Base-by-base conservation (phyloP, 208 protist species). In the Zelonia costaricensis region DNA sequence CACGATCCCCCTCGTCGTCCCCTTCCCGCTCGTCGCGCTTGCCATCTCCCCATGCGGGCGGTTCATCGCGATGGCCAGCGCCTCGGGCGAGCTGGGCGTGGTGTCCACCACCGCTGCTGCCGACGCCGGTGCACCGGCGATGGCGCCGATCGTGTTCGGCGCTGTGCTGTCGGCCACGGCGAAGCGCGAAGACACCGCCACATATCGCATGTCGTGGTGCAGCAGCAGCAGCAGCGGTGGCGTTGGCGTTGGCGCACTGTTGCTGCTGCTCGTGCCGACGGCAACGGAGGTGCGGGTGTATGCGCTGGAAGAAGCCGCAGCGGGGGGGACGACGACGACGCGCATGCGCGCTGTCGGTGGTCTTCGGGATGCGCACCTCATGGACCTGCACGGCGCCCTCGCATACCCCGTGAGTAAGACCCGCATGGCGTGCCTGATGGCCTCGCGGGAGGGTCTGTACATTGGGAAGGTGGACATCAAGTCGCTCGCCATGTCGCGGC, bases 181-280 rank as follows among this genome's bases (percentile, higher is more conserved):
- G 0, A 77, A 75, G 55, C 62, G 61, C 18, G 77, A 88, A 9
- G 88, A 94, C 40, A 44, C 54, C 12, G 48, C 30, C 4, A 63
- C 65, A 18, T 90, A 78, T 55, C 77, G 82, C 8, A 73, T 94
- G 49, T 45, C 68, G 45, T 94, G 88, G 84, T 86, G 78, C 51
- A 20, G 20, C 18, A 66, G 52, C 15, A 10, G 36, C 1, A 56
- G 69, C 15, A 55, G 54, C 15, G 76, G 68, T 20, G 23, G 22
- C 9, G 22, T 38, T 25, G 9, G 10, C 36, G 15, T 15, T 15
- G 36, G 36, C 10, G n/a, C n/a, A n/a, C 42, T 27, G 2, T 51
- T 88, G 38, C 39, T 83, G 30, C 66, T 90, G 6, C 49, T 88
- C 51, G 71, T 90, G 12, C 87, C 84, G 2, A 71, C 73, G 7